phyloP scores from a whole-genome alignment of 805 yeast species.

The Yamadazyma insecticola region DNA sequence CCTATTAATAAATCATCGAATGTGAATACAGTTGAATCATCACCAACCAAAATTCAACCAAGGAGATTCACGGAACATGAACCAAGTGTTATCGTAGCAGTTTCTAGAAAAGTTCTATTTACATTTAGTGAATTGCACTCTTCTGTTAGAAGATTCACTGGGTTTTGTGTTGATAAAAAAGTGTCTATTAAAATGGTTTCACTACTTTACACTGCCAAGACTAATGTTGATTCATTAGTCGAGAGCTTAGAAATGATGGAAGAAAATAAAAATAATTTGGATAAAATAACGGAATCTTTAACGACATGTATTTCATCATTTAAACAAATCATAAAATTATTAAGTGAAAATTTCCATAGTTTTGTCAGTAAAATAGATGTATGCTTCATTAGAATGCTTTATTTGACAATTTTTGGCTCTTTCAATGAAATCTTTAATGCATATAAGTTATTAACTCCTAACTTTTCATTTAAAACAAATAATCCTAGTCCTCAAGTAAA shows the following conservation, averaged over 20 bases:
- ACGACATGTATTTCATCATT: conserved; percentile 41
- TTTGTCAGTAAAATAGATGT: conserved; percentile 58
- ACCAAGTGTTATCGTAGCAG: conserved; percentile 29
- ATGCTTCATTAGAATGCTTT: conserved; percentile 59
- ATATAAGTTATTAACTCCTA: conserved; percentile 40
- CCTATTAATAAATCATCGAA: conserved; percentile 3
- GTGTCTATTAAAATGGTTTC: conserved; percentile 52
- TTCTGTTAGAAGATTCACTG: conserved; percentile 51
- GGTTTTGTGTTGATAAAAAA: conserved; percentile 54
- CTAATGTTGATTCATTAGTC: conserved; percentile 53
- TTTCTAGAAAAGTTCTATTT: conserved; percentile 57
- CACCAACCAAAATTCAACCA: no score
- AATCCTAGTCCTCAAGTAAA: no score
- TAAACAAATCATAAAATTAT: conserved; percentile 43
- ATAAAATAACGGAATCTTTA: conserved; percentile 25
- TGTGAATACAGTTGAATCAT: no score
- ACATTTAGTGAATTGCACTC: conserved; percentile 63
- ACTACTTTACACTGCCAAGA: conserved; percentile 45
- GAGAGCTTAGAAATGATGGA: conserved; percentile 49
- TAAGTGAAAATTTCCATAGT: conserved; percentile 43
- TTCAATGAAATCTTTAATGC: conserved; percentile 68
- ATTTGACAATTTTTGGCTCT: conserved; percentile 57
- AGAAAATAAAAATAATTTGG: conserved; percentile 27
- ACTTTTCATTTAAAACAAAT: conserved; percentile 4
- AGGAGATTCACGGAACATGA: conserved; percentile 10